Conservation (phyloP, 495 filamentous ascomycete species). For the Aspergillus incahuasiensis region DNA sequence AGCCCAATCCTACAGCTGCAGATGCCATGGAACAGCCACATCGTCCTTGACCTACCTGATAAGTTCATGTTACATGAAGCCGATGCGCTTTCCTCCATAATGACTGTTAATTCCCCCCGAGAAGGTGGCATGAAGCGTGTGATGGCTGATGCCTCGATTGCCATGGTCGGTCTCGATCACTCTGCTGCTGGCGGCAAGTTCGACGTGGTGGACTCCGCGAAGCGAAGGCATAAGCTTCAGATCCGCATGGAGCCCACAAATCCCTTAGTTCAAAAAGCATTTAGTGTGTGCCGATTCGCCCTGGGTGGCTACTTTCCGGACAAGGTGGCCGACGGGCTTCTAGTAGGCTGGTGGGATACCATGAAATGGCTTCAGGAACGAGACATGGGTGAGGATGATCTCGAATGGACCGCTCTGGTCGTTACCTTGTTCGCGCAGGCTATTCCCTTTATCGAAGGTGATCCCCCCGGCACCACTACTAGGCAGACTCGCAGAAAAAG, state of each 20-base stretch:
- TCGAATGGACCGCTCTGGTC: constrained; percentile 76
- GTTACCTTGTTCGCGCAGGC: constrained; percentile 65
- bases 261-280: constrained; percentile 51
- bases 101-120: constrained; percentile 29
- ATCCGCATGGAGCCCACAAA: constrained; percentile 63
- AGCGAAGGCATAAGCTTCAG: constrained; percentile 58
- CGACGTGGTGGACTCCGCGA: constrained; percentile 58
- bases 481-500: constrained; percentile 45
- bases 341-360: constrained; percentile 71
- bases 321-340: constrained; percentile 57
- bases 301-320: constrained; percentile 45
- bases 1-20: constrained; percentile 64
- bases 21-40: constrained; percentile 66
- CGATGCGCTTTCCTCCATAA: constrained; percentile 31
- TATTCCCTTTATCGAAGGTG: constrained; percentile 43
- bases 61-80: constrained; percentile 46
- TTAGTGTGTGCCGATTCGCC: constrained; percentile 59
- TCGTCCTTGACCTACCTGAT: constrained; percentile 50
- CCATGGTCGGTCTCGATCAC: constrained; percentile 40
- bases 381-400: constrained; percentile 46
- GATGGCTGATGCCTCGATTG: constrained; percentile 45
- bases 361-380: constrained; percentile 60
- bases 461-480: constrained; percentile 30
- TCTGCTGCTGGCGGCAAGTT: constrained; percentile 50
- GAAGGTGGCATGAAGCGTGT: constrained; percentile 52